These are phyloP conservation scores for Blastomyces emzantsi DNA, from an alignment of 2,329 filamentous ascomycete genomes.

Conservation along the genomic window DNA sequence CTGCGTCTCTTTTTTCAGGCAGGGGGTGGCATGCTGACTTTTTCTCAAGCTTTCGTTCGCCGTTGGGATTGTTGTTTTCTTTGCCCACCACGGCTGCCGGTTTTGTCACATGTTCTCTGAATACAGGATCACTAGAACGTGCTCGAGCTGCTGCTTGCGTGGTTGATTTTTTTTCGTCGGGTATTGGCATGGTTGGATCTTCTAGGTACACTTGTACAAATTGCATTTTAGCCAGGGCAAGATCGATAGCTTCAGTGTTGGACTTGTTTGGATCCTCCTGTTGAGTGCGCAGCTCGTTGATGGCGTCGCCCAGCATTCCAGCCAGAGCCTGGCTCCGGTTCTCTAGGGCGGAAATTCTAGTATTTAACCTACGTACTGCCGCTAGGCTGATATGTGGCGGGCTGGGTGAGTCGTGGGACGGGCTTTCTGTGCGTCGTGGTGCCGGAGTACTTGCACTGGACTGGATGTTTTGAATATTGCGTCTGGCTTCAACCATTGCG, in stretches of 20 bases:
- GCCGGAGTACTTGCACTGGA: slow-evolving; percentile 28
- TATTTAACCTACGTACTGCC: slow-evolving; percentile 23
- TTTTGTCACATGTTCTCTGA: neutral
- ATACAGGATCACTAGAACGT: neutral
- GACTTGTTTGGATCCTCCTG: slow-evolving; percentile 20
- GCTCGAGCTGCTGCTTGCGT: neutral
- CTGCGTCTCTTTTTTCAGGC: slow-evolving; percentile 5
- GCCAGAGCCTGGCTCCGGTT: slow-evolving; percentile 35
- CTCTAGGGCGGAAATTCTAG: slow-evolving; percentile 29
- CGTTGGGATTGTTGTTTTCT: neutral
- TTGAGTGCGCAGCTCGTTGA: slow-evolving; percentile 33
- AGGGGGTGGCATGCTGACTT: neutral
- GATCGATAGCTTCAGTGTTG: slow-evolving; percentile 9
- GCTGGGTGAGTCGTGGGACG: slow-evolving; percentile 15
- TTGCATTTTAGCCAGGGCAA: slow-evolving; percentile 33
- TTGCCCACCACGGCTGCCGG: neutral
- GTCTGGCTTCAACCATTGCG: slow-evolving; percentile 39
- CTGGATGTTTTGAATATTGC: slow-evolving; percentile 40
- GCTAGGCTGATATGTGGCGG: slow-evolving; percentile 14
- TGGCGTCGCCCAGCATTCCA: slow-evolving; percentile 32
- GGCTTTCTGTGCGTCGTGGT: slow-evolving; percentile 17
- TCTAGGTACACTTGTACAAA: slow-evolving; percentile 38
- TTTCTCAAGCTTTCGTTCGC: neutral
- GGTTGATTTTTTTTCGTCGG: slow-evolving; percentile 6
- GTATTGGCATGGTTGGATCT: slow-evolving; percentile 29